A percentile compares a stretch with the other conserved stretches of the same genome.
Evolutionary conservation across 345 rosid genomes (phyloP).

Genomic region (Microthlaspi erraticum): DNA sequence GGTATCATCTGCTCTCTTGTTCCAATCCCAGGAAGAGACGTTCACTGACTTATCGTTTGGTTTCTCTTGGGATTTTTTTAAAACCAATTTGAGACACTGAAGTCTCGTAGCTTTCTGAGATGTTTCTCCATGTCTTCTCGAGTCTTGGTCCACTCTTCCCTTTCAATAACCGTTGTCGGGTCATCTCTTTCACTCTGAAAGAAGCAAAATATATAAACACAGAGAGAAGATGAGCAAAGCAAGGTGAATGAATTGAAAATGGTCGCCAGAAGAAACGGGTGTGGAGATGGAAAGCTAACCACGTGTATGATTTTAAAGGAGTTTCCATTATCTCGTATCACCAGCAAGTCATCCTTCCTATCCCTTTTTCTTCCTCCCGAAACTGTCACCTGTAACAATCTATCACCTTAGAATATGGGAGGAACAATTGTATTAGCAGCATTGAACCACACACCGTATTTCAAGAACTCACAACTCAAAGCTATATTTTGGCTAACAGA

Average conservation of each 20-base stretch:
- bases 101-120: conserved; percentile 87
- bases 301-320: conserved; percentile 76
- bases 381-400: conserved; percentile 67
- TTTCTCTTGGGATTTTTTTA: conserved; percentile 26
- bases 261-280: background rate
- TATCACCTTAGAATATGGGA: conserved; percentile 27
- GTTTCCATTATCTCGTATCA: conserved; percentile 76
- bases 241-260: background rate
- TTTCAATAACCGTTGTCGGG: conserved; percentile 78
- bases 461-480: conserved; percentile 12
- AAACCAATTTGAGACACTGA: conserved; percentile 84
- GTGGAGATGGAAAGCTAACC: conserved; percentile 51
- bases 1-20: background rate
- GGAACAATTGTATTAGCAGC: conserved; percentile 12
- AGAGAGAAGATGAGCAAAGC: conserved; percentile 5
- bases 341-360: conserved; percentile 82
- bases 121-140: conserved; percentile 91
- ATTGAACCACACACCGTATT: background rate
- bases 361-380: conserved; percentile 86
- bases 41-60: background rate
- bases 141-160: conserved; percentile 81
- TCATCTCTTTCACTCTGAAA: conserved; percentile 70
- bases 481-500: background rate
- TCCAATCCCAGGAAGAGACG: background rate
- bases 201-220: conserved; percentile 8